phyloP scores from a whole-genome alignment of 1,284 basidiomycete species.

The Leccinum pachyderme region DNA sequence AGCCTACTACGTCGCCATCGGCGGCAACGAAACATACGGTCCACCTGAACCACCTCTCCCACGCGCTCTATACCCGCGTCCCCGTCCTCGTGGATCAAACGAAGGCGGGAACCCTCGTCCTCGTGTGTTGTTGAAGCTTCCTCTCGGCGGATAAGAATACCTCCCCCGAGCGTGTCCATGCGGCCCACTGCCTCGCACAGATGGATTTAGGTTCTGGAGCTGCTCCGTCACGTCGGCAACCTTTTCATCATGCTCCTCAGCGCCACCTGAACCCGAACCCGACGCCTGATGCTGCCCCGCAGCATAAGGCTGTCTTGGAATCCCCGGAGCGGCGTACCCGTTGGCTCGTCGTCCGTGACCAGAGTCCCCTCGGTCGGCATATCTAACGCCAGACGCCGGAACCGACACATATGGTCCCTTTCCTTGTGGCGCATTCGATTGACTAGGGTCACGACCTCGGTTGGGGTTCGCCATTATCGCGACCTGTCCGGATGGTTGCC shows the following conservation, averaged over 20 bases:
- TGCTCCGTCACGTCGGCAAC: background rate
- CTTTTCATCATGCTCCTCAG: slow-evolving; percentile 7
- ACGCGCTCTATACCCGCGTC: slow-evolving; percentile 43
- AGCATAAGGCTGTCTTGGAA: background rate
- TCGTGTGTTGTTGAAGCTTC: slow-evolving; percentile 26
- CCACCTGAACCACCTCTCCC: slow-evolving; percentile 35
- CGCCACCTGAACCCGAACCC: background rate
- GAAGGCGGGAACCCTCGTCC: slow-evolving; percentile 34
- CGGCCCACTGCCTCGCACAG: slow-evolving; percentile 10
- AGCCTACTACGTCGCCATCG: slow-evolving; percentile 6
- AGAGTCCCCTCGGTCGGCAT: slow-evolving; percentile 1
- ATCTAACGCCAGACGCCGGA: slow-evolving; percentile 1
- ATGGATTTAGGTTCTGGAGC: background rate
- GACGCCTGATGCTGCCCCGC: slow-evolving; percentile 4
- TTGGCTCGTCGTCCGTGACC: slow-evolving; percentile 4
- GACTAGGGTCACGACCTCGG: slow-evolving; percentile 41
- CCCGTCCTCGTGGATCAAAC: slow-evolving; percentile 35
- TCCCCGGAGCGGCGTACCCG: background rate
- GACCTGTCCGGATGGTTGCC: slow-evolving; percentile 37
- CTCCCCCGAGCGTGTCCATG: slow-evolving; percentile 7
- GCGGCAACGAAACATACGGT: background rate
- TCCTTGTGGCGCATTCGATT: slow-evolving; percentile 5
- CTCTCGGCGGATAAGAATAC: slow-evolving; percentile 3
- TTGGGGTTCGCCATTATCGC: slow-evolving; percentile 71
- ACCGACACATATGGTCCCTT: slow-evolving; percentile 6